Percentiles rank a stretch among this genome's conserved stretches.
Conservation (phyloP, 1,139 yeast genomes). For the Taphrina flavorubra region DNA sequence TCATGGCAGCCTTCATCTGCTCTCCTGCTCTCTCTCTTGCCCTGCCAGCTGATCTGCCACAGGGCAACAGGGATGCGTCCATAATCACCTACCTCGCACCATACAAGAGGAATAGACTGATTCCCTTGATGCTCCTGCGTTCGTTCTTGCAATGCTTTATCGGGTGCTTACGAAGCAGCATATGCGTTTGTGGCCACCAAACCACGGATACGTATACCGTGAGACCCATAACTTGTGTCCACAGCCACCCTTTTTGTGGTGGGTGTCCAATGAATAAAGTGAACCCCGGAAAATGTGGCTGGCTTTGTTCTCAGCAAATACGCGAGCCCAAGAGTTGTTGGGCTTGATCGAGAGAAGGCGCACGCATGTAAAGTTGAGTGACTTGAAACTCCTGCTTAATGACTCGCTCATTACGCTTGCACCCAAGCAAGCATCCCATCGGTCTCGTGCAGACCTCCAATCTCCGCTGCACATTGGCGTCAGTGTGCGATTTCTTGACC, state of each 20-base stretch:
- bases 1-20: too few species aligned
- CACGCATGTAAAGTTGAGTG: too few species aligned
- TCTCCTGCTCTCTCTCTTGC: too few species aligned
- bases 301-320: slow-evolving; percentile 1
- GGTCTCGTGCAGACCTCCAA: not conserved
- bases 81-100: too few species aligned
- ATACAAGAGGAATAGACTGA: too few species aligned
- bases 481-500: not conserved
- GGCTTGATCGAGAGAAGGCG: not conserved
- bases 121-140: too few species aligned
- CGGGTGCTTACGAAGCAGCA: not conserved
- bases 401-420: not conserved
- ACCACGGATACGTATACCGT: slow-evolving; percentile 7
- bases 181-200: not conserved
- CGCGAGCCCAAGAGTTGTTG: not conserved
- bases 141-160: too few species aligned
- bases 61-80: too few species aligned
- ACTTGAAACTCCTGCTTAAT: slow-evolving; percentile 10
- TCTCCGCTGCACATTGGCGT: slow-evolving; percentile 16
- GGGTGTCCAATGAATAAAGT: not conserved
- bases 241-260: not conserved
- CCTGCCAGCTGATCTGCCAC: too few species aligned
- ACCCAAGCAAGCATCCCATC: too few species aligned
- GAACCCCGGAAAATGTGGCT: slow-evolving; percentile 17
- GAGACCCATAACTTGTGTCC: slow-evolving; percentile 2